Conservation (phyloP, 768 basidiomycete genomes). For the Galerina marginata region DNA sequence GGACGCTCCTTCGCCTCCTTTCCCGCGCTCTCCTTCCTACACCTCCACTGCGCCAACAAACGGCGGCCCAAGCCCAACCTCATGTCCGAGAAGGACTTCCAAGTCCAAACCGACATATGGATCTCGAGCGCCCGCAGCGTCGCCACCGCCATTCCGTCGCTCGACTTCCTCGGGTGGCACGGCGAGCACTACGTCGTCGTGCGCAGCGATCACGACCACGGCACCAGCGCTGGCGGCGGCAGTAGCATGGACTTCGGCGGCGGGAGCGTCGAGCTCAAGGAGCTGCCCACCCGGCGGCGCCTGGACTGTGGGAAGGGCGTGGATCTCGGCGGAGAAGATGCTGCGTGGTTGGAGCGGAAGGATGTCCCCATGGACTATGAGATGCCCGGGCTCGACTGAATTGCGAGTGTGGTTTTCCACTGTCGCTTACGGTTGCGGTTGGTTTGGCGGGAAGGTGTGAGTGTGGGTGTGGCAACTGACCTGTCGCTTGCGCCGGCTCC, state of each 20-base stretch:
- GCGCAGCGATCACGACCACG: constrained; percentile 30
- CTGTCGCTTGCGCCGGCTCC: too few species aligned
- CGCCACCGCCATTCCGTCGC: constrained; percentile 50
- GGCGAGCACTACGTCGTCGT: constrained; percentile 73
- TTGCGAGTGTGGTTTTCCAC: too few species aligned
- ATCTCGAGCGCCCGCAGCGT: constrained; percentile 53
- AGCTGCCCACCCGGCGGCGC: constrained; percentile 22
- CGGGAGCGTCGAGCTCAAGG: constrained; percentile 46
- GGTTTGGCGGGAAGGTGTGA: too few species aligned
- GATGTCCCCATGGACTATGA: constrained; percentile 82
- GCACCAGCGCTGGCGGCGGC: constrained; percentile 42
- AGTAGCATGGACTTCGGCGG: neutral
- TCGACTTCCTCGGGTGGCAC: constrained; percentile 78
- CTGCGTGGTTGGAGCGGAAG: constrained; percentile 42
- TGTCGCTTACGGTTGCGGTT: too few species aligned
- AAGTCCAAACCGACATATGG: constrained; percentile 63
- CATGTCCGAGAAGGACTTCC: constrained; percentile 64
- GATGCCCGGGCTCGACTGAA: constrained; percentile 47
- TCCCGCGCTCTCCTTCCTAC: constrained; percentile 60
- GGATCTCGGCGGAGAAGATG: constrained; percentile 25
- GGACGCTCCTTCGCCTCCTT: constrained; percentile 53
- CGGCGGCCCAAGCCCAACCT: constrained; percentile 61
- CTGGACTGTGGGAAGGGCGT: constrained; percentile 27
- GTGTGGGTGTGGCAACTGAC: too few species aligned
- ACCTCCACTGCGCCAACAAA: constrained; percentile 53